Conservation (phyloP, 257 asterid species). For the Solanum virginianum region DNA sequence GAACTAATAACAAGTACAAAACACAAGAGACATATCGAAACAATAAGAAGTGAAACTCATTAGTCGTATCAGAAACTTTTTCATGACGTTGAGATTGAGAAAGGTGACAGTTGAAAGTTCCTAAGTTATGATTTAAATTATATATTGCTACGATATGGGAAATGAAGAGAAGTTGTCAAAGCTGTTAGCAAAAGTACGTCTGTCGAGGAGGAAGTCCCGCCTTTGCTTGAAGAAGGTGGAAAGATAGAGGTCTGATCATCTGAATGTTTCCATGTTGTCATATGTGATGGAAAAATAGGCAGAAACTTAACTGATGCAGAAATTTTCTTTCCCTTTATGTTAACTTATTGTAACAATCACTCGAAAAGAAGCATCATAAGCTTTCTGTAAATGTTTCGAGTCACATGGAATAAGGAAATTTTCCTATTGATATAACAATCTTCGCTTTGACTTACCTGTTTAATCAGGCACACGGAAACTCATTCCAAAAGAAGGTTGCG, state of each 20-base stretch:
- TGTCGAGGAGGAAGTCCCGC: conserved; percentile 78
- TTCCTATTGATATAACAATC: not conserved
- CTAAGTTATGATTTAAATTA: not conserved
- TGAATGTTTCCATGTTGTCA: not conserved
- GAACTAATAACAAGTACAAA: not conserved
- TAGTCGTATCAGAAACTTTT: not conserved
- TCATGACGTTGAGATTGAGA: not conserved
- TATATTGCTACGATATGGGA: not conserved
- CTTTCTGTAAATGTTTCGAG: no score
- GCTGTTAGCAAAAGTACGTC: conserved; percentile 73
- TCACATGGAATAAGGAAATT: no score
- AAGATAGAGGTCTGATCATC: conserved; percentile 60
- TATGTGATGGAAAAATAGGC: not conserved
- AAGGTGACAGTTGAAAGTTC: not conserved
- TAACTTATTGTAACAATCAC: not conserved
- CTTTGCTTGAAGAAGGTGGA: conserved; percentile 87
- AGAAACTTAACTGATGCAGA: not conserved
- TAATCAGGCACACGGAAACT: conserved; percentile 79
- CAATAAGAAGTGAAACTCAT: not conserved
- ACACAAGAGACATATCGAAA: not conserved
- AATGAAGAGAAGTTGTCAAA: conserved; percentile 21
- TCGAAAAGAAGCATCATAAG: not conserved
- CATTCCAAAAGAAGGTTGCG: conserved; percentile 90
- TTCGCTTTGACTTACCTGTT: not conserved
- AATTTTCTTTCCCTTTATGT: not conserved